phyloP scores from a whole-genome alignment of 2,329 filamentous ascomycete species.

The Neoscytalidium dimidiatum region DNA sequence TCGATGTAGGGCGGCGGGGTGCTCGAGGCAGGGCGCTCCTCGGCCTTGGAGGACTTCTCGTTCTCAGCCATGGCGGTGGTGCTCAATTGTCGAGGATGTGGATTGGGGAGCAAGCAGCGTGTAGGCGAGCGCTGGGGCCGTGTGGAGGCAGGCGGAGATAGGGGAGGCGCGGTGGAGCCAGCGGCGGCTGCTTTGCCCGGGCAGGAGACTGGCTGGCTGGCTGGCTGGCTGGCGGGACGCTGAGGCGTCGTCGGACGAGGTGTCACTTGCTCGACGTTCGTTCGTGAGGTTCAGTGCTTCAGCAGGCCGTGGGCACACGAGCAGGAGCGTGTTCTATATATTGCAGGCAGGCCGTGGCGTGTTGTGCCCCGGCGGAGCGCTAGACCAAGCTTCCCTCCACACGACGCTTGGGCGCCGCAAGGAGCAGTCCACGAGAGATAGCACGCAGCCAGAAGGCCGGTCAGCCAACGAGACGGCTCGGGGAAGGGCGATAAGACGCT shows the following conservation, averaged over 20 bases:
- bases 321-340: conserved; percentile 15
- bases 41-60: conserved; percentile 25
- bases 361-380: conserved; percentile 6
- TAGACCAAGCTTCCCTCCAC: conserved; percentile 11
- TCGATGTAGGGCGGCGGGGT: conserved; percentile 25
- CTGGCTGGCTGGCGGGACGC: background rate
- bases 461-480: background rate
- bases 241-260: background rate
- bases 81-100: background rate
- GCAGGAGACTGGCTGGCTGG: background rate
- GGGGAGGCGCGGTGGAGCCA: background rate
- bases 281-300: background rate
- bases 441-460: background rate
- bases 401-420: conserved; percentile 9
- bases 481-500: background rate
- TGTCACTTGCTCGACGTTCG: background rate
- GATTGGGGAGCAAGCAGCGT: too few relatives aligned
- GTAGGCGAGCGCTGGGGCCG: background rate
- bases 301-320: background rate
- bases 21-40: conserved; percentile 27
- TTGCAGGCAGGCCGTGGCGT: conserved; percentile 6
- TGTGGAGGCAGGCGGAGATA: background rate
- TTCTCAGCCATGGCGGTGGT: conserved; percentile 25
- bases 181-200: background rate
- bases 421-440: conserved; percentile 6